Evolutionary conservation across 768 basidiomycete genomes (phyloP).

Genomic region (Pilatotrama ljubarskyi): DNA sequence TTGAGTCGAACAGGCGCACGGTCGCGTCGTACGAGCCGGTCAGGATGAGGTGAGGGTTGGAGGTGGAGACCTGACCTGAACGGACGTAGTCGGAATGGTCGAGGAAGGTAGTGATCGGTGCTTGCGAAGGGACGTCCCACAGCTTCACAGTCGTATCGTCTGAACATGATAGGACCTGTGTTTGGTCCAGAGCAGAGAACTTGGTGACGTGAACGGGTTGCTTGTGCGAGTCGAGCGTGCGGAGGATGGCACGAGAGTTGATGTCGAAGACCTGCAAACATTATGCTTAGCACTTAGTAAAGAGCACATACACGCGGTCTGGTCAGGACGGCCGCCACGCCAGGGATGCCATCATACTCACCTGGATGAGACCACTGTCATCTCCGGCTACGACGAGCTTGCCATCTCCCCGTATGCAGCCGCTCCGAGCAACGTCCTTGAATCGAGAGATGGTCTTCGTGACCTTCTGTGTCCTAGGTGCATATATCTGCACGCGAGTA

Average conservation of each 20-base stretch:
- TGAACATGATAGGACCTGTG: constrained; percentile 89
- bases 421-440: constrained; percentile 92
- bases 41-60: constrained; percentile 80
- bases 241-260: constrained; percentile 88
- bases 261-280: constrained; percentile 77
- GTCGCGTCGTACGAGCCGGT: constrained; percentile 97
- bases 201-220: constrained; percentile 95
- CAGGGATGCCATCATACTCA: constrained; percentile 25
- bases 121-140: constrained; percentile 94
- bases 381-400: constrained; percentile 95
- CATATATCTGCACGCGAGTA: constrained; percentile 92
- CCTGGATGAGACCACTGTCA: constrained; percentile 87
- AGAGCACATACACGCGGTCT: background rate
- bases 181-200: constrained; percentile 80
- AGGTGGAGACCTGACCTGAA: constrained; percentile 81
- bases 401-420: constrained; percentile 86
- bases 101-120: constrained; percentile 72
- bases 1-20: constrained; percentile 81
- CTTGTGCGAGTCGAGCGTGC: constrained; percentile 90
- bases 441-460: constrained; percentile 96
- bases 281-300: background rate
- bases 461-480: constrained; percentile 93
- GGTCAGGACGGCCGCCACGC: too few relatives aligned
- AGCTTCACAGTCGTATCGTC: constrained; percentile 93
- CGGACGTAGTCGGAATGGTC: constrained; percentile 96